Evolutionary conservation across 768 basidiomycete species (phyloP).

Genomic region (Russula dissimulans): DNA sequence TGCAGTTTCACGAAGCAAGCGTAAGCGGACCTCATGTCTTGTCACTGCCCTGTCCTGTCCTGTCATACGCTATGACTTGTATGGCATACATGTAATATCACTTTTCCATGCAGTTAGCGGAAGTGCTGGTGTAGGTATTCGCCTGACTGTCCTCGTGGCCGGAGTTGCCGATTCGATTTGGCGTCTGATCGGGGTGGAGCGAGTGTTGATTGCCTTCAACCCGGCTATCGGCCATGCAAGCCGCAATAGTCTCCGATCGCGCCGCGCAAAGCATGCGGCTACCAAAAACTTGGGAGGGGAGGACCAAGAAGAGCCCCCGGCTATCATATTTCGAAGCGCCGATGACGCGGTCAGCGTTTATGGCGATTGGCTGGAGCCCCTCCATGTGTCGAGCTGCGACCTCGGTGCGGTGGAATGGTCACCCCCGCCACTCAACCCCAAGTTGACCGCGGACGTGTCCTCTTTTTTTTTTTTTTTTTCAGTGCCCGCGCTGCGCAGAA

Average conservation of each 20-base stretch:
- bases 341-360: background rate
- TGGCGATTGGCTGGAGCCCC: background rate
- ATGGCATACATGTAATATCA: constrained; percentile 6
- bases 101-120: background rate
- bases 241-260: background rate
- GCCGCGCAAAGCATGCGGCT: background rate
- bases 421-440: no score
- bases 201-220: no score
- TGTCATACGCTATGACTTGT: constrained; percentile 5
- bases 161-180: background rate
- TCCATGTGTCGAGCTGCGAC: constrained; percentile 6
- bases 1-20: constrained; percentile 15
- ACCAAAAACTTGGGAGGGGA: no score
- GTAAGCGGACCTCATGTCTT: constrained; percentile 10
- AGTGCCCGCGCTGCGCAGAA: no score
- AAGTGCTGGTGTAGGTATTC: background rate
- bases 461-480: no score
- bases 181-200: no score
- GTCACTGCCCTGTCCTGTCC: background rate
- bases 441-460: no score
- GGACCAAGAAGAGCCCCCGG: background rate
- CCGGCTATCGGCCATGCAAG: no score
- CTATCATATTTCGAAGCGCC: background rate
- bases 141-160: background rate
- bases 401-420: background rate